phyloP scores from a whole-genome alignment of 495 filamentous ascomycete species.

The Xylaria nigripes region DNA sequence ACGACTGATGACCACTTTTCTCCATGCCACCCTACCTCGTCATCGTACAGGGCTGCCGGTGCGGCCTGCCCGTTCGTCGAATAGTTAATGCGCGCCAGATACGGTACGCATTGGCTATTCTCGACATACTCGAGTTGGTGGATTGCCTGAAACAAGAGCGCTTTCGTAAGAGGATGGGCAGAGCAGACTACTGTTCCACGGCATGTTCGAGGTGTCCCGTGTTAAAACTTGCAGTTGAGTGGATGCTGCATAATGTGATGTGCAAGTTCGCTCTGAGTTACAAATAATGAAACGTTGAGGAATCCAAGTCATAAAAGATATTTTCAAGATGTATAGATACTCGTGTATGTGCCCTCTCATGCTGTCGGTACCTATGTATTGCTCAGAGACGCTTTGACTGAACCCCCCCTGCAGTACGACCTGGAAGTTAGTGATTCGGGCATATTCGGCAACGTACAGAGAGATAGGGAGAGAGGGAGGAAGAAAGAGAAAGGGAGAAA shows the following conservation, averaged over 20 bases:
- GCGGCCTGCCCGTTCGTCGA: slow-evolving; percentile 1
- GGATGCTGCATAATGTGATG: not conserved
- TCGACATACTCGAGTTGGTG: not conserved
- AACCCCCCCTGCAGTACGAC: not conserved
- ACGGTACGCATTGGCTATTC: not conserved
- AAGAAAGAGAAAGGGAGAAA: not conserved
- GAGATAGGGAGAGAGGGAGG: not conserved
- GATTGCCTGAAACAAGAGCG: not conserved
- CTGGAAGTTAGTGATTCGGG: not conserved
- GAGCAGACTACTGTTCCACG: not conserved
- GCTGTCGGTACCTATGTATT: not conserved
- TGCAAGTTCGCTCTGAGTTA: not conserved
- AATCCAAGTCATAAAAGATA: not conserved
- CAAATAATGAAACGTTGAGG: not conserved
- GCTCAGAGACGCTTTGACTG: not conserved
- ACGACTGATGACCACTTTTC: not conserved
- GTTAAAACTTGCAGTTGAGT: not conserved
- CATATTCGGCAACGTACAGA: not conserved
- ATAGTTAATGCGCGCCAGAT: not conserved
- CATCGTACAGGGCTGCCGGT: not conserved
- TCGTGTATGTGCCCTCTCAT: not conserved
- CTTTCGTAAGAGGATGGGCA: not conserved
- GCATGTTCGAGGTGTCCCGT: not conserved
- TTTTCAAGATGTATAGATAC: not conserved
- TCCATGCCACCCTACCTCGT: not conserved